Evolutionary conservation across 73 alveolate genomes (phyloP).

Genomic region (Blepharisma japonicum): DNA sequence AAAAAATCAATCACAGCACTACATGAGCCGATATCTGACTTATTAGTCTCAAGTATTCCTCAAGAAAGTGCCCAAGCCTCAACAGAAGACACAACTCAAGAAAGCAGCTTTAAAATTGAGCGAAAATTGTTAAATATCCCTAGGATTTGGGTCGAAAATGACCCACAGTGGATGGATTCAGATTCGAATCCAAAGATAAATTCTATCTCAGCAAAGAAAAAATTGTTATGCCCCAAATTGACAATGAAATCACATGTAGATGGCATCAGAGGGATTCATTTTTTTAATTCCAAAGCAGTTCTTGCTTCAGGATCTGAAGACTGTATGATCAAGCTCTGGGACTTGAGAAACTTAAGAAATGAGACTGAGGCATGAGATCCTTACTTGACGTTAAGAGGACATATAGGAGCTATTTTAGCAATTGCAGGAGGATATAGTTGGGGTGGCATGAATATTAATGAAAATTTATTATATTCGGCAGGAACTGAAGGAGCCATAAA

Average conservation of each 20-base stretch:
- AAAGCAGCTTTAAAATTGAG: no score
- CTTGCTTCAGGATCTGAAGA: constrained; percentile 43
- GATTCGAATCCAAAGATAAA: no score
- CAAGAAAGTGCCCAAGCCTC: no score
- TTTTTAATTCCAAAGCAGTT: constrained; percentile 26
- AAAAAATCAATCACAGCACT: no score
- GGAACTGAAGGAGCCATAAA: constrained; percentile 44
- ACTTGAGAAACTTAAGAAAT: background rate
- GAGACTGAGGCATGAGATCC: constrained; percentile 34
- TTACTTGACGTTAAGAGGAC: constrained; percentile 46
- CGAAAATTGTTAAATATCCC: no score
- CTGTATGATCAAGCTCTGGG: constrained; percentile 45
- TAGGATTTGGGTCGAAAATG: no score
- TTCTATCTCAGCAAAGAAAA: background rate
- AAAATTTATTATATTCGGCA: constrained; percentile 36
- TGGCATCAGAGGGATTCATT: constrained; percentile 41
- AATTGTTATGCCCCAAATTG: background rate
- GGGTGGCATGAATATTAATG: constrained; percentile 11
- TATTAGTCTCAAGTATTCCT: no score
- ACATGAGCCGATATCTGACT: no score
- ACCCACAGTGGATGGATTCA: no score
- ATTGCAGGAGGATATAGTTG: constrained; percentile 29
- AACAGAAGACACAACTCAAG: no score
- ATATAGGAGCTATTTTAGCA: constrained; percentile 43
- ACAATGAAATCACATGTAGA: constrained; percentile 40